Evolutionary conservation across 768 basidiomycete genomes (phyloP).

Genomic region (Mycena rosella): DNA sequence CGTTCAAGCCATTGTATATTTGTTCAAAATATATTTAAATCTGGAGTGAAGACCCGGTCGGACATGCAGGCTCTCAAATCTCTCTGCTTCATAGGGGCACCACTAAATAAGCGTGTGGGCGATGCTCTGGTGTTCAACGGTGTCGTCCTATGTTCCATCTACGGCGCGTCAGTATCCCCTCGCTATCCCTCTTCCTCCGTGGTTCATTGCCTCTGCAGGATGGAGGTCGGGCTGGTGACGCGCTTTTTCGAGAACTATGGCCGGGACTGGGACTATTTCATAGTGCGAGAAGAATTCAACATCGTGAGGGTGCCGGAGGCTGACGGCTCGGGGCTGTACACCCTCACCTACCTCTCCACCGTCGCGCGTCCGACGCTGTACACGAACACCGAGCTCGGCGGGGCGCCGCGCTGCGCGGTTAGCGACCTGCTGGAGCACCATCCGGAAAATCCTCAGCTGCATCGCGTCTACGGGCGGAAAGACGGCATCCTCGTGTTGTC

Average conservation of each 20-base stretch:
- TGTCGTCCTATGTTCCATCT: conserved; percentile 13
- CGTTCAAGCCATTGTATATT: neutral
- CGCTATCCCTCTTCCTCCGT: no score
- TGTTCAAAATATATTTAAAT: neutral
- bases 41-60: conserved; percentile 19
- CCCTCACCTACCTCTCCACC: conserved; percentile 18
- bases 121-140: conserved; percentile 16
- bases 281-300: neutral
- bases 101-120: conserved; percentile 23
- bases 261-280: conserved; percentile 26
- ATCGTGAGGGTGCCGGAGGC: conserved; percentile 11
- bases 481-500: conserved; percentile 22
- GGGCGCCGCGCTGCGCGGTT: conserved; percentile 4
- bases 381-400: conserved; percentile 17
- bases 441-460: conserved; percentile 17
- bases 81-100: conserved; percentile 12
- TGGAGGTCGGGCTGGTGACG: conserved; percentile 16
- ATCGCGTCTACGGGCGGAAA: conserved; percentile 26
- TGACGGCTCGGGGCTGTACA: conserved; percentile 21
- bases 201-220: neutral
- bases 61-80: conserved; percentile 14
- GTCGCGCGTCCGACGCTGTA: neutral
- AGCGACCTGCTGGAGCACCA: conserved; percentile 30
- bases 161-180: conserved; percentile 20
- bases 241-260: conserved; percentile 14